Base-by-base conservation (phyloP, 1,139 yeast species). In the Nakaseomyces kungkrabaensis region DNA sequence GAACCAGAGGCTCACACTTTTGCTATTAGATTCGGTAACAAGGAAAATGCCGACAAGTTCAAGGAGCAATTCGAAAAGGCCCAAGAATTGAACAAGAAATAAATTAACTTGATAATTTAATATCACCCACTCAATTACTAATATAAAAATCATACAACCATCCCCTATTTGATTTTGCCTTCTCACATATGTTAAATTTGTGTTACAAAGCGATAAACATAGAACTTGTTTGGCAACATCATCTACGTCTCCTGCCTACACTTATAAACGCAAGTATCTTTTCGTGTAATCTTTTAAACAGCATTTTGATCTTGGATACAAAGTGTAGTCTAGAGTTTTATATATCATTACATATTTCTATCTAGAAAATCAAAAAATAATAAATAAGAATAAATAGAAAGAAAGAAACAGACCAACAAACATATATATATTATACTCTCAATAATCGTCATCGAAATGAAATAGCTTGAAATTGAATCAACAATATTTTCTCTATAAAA, bases 11-110 rank as follows among this genome's bases (percentile, higher is more conserved):
- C 97, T 48, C 89, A 82, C 72, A 90, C 97, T 51, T 81, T 92
- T 71, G 98, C 98, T 57, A 90, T 92, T 62, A 84, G 98, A 72
- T 92, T 92, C 65, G 97, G 96, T 63, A 86, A 83, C 77, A 86
- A 92, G 72, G 98, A 92, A 72, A 92, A 89, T 65, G 98, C 98
- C 62, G 96, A 90, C 65, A 80, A 85, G 67, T 92, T 92, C 78
- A 92, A 92, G 77, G 94, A 85, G 68, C 82, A 82, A 70, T 92
- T 92, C 63, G 95, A 84, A 70, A 77, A 78, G 63, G 94, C 95
- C 56, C 87, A 85, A 74, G 76, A 76, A 60, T 60, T 70, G 51
- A 83, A 84, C 76, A 78, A 80, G 59, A 62, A 61, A 41, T 41
- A 41, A 41, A n/a, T 37, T 5, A 33, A 33, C 36, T 33, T 2